These are phyloP conservation scores for Beauveria bassiana DNA, from an alignment of 2,329 filamentous ascomycete species.

Conservation along the genomic window DNA sequence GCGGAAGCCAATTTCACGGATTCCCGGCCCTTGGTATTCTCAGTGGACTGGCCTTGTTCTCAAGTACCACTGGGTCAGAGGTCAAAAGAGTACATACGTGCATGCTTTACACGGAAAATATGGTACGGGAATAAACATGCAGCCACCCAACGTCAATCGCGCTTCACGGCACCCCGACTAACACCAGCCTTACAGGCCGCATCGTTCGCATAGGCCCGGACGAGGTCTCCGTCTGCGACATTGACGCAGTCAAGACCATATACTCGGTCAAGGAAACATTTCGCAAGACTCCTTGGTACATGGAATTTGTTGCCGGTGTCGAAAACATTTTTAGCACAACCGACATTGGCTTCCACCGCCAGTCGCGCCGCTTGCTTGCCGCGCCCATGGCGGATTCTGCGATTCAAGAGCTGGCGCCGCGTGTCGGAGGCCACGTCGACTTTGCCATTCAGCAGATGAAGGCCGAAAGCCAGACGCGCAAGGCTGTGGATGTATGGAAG, in stretches of 20 bases:
- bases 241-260: neutral
- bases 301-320: neutral
- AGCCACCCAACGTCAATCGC: too few species aligned
- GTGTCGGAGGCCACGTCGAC: conserved; percentile 15
- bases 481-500: conserved; percentile 15
- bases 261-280: conserved; percentile 10
- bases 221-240: conserved; percentile 1
- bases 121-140: neutral
- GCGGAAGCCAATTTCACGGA: neutral
- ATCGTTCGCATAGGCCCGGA: conserved; percentile 7
- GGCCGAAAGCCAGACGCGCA: conserved; percentile 13
- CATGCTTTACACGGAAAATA: conserved; percentile 4
- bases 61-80: conserved; percentile 8
- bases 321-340: conserved; percentile 6
- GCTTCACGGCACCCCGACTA: neutral
- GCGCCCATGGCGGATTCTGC: conserved; percentile 2
- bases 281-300: conserved; percentile 8
- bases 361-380: conserved; percentile 1
- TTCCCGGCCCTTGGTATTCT: conserved; percentile 8
- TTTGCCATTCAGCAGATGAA: conserved; percentile 15
- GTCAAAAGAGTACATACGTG: neutral
- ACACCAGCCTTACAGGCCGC: neutral
- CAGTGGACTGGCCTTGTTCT: neutral
- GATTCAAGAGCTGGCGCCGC: conserved; percentile 1
- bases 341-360: neutral